Evolutionary conservation across 2,329 filamentous ascomycete genomes (phyloP).

Genomic region (Cladophialophora psammophila): DNA sequence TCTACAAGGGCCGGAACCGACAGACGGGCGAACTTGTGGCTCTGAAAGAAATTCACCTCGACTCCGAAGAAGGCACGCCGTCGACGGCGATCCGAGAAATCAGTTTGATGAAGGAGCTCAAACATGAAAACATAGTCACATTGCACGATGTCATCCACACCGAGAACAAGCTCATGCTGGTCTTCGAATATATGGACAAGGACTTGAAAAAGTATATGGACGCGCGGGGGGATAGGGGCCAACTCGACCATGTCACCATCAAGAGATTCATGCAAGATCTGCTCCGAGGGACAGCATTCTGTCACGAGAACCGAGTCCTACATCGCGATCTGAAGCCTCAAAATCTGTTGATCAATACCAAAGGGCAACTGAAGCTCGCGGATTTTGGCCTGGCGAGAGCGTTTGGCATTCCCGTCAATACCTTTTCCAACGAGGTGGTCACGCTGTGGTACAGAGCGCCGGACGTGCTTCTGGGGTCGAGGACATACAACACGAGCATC

Average conservation of each 20-base stretch:
- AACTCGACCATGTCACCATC: constrained; percentile 87
- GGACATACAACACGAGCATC: constrained; percentile 99
- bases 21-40: constrained; percentile 97
- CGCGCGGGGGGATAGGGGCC: constrained; percentile 84
- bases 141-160: constrained; percentile 99
- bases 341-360: constrained; percentile 84
- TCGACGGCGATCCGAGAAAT: constrained; percentile 98
- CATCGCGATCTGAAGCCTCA: constrained; percentile 93
- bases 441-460: constrained; percentile 79
- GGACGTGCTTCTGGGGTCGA: constrained; percentile 89
- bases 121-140: constrained; percentile 97
- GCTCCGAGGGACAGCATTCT: constrained; percentile 93
- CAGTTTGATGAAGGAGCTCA: constrained; percentile 98
- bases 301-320: constrained; percentile 94
- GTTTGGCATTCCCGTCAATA: constrained; percentile 88
- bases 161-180: constrained; percentile 99
- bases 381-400: constrained; percentile 90
- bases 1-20: constrained; percentile 97
- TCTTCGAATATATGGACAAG: constrained; percentile 99
- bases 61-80: constrained; percentile 96
- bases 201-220: constrained; percentile 99
- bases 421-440: constrained; percentile 80
- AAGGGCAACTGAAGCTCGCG: constrained; percentile 87
- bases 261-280: constrained; percentile 99
- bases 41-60: constrained; percentile 97